Conservation (phyloP, 2,329 filamentous ascomycete species). For the Venturia oleaginea region DNA sequence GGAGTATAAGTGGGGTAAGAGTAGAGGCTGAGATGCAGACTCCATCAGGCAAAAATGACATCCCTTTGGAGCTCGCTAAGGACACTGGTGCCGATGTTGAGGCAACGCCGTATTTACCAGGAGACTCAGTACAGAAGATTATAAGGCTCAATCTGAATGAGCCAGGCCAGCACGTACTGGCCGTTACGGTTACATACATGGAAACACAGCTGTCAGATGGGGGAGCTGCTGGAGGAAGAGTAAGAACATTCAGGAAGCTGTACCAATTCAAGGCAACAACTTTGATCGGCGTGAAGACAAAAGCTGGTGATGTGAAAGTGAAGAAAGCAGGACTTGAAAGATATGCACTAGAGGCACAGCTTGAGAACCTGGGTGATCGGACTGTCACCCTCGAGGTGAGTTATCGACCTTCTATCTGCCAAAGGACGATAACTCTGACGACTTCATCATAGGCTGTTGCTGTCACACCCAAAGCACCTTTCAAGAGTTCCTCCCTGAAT, state of each 20-base stretch:
- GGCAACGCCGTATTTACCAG: conserved; percentile 38
- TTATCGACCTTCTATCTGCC: conserved; percentile 8
- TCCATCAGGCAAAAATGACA: conserved; percentile 55
- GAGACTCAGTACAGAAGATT: conserved; percentile 68
- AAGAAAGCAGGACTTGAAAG: conserved; percentile 33
- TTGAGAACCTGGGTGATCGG: conserved; percentile 88
- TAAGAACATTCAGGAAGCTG: conserved; percentile 83
- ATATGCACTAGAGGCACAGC: conserved; percentile 84
- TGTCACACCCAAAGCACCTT: conserved; percentile 43
- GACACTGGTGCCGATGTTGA: conserved; percentile 33
- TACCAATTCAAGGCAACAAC: conserved; percentile 95
- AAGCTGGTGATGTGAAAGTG: conserved; percentile 57
- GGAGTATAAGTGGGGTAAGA: conserved; percentile 61
- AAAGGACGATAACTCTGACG: not conserved
- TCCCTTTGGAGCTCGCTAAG: conserved; percentile 44
- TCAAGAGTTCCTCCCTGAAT: conserved; percentile 45
- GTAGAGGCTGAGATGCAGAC: conserved; percentile 95
- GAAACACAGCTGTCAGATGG: conserved; percentile 57
- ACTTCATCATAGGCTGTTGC: conserved; percentile 31
- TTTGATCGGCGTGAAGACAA: conserved; percentile 82
- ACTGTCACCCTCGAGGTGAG: conserved; percentile 65
- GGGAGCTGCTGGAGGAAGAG: conserved; percentile 34
- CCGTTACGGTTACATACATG: conserved; percentile 89
- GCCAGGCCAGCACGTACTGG: conserved; percentile 86
- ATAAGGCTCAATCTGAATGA: conserved; percentile 84